These are phyloP conservation scores for Leucocoprinus sp. DNA, from an alignment of 768 basidiomycete genomes.

Conservation along the genomic window DNA sequence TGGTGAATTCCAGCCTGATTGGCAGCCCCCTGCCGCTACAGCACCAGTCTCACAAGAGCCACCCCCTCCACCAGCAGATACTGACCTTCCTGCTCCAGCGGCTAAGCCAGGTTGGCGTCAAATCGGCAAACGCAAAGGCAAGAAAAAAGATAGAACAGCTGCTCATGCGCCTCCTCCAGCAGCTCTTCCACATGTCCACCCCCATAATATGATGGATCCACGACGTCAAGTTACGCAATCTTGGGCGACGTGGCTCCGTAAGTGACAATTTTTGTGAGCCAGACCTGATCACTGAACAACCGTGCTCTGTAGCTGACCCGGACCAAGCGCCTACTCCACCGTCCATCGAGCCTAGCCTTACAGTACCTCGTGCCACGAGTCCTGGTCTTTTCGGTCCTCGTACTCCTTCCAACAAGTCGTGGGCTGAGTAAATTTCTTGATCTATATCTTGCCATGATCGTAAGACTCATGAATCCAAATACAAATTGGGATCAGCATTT, in stretches of 20 bases:
- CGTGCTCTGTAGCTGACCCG: conserved; percentile 44
- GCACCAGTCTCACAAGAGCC: conserved; percentile 35
- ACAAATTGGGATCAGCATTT: no score
- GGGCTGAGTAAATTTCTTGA: background rate
- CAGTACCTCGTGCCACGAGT: conserved; percentile 49
- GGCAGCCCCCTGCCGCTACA: conserved; percentile 34
- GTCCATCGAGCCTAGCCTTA: conserved; percentile 47
- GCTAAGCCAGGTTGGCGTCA: conserved; percentile 9
- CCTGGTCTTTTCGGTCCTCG: conserved; percentile 76
- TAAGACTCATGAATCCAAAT: no score
- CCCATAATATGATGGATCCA: conserved; percentile 25
- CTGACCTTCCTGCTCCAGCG: conserved; percentile 13
- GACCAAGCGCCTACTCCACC: conserved; percentile 50
- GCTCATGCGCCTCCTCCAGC: conserved; percentile 21
- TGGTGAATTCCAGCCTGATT: conserved; percentile 80
- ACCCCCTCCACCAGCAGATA: conserved; percentile 29
- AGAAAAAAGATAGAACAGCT: conserved; percentile 26
- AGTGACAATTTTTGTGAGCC: conserved; percentile 22
- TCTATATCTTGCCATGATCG: background rate
- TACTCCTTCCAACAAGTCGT: conserved; percentile 22
- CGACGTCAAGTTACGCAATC: conserved; percentile 36
- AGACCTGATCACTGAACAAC: background rate
- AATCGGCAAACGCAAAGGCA: conserved; percentile 7
- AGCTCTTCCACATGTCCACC: conserved; percentile 30
- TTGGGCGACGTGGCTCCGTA: conserved; percentile 65